Evolutionary conservation across 495 filamentous ascomycete species (phyloP).

Genomic region (Penicillium lividum): DNA sequence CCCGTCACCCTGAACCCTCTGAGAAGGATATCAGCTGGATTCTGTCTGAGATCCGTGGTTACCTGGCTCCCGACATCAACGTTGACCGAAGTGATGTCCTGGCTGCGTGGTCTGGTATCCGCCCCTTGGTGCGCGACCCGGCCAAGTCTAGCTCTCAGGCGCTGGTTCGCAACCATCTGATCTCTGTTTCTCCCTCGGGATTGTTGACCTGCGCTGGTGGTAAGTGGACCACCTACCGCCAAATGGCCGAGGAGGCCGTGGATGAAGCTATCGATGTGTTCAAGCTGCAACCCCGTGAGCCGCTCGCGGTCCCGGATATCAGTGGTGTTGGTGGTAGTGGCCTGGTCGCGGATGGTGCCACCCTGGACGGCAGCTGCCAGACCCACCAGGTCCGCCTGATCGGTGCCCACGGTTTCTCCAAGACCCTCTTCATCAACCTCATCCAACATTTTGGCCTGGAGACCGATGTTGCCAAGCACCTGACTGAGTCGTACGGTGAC

Average conservation of each 20-base stretch:
- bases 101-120: constrained; percentile 93
- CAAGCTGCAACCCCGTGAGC: constrained; percentile 61
- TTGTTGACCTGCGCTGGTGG: constrained; percentile 94
- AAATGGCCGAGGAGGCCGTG: constrained; percentile 98
- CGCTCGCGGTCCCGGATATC: constrained; percentile 66
- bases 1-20: constrained; percentile 79
- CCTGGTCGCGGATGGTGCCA: constrained; percentile 68
- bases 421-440: constrained; percentile 96
- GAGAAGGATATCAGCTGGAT: constrained; percentile 98
- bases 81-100: constrained; percentile 93
- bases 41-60: constrained; percentile 82
- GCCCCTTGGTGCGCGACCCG: constrained; percentile 91
- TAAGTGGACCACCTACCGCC: constrained; percentile 98
- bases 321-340: constrained; percentile 68
- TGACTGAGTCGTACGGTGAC: constrained; percentile 89
- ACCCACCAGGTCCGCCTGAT: constrained; percentile 88
- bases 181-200: constrained; percentile 82
- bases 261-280: constrained; percentile 85
- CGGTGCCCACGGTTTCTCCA: constrained; percentile 91
- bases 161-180: constrained; percentile 91
- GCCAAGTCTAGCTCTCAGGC: constrained; percentile 92
- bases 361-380: constrained; percentile 82
- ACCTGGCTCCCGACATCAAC: constrained; percentile 90
- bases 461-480: constrained; percentile 90
- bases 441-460: constrained; percentile 97